Evolutionary conservation across 2,329 filamentous ascomycete genomes (phyloP), one percentile per base, ranked within the genome.

Genomic region (Colletotrichum kahawae): DNA sequence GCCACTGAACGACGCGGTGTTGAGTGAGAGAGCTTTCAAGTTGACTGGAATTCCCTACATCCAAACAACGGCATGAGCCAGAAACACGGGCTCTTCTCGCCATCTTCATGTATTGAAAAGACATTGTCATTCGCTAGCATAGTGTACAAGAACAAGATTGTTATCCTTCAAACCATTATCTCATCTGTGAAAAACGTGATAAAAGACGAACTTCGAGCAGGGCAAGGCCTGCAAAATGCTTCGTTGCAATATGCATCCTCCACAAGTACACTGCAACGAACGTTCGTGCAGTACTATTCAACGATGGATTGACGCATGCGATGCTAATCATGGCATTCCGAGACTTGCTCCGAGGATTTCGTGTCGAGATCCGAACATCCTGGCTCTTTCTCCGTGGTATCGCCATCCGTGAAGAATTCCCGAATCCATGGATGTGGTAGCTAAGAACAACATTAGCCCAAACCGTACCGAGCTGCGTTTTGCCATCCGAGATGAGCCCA

Each of bases 31-130:
- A 29, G 84, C 83, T 1, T 87, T 84, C 77, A 87, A 84, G 77
- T 77, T 89, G 67, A 89, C 87, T 3, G 87, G 87, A 4, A 87
- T 89, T 75, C 86, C 87, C 13, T 89, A 88, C 21, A 79, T 82
- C 36, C 75, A 77, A 65, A 75, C 51, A 10, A 75, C 64, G 24
- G 33, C 10, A 16, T 38, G n/a, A 65, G 27, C 16, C 6, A 16
- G 4, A 29, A 60, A 12, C n/a, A 57, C 27, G 1, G 1, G 27
- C 27, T 57, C 12, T 29, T 29, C 5, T 31, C 1, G 29, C 27
- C 57, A 60, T 57, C 13, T 29, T 57, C 54, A 60, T 60, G 57
- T 60, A 60, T 60, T 33, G 5, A 1, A 21, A 48, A 60, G 3
- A 18, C 13, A 60, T 31, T 31, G 29, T 60, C 57, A 18, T 31